These are phyloP conservation scores for Kazachstania viticola DNA, from an alignment of 805 yeast genomes.

Conservation along the genomic window DNA sequence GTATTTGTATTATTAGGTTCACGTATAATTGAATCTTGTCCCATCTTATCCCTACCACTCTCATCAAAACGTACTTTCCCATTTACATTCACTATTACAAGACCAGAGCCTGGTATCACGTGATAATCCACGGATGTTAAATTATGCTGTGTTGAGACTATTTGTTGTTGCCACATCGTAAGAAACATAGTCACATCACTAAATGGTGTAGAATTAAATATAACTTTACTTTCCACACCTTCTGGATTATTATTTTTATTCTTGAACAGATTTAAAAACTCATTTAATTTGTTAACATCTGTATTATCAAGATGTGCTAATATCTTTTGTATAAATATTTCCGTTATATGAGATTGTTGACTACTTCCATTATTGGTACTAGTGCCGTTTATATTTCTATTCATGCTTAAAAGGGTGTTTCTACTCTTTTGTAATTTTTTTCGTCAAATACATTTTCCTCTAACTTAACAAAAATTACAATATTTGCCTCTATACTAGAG, in stretches of 20 bases:
- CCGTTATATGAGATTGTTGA: constrained; percentile 19
- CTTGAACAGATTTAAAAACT: constrained; percentile 19
- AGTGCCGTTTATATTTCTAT: constrained; percentile 3
- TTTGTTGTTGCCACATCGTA: constrained; percentile 23
- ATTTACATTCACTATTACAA: constrained; percentile 37
- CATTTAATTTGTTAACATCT: constrained; percentile 21
- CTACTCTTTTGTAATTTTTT: no score
- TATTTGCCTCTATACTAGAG: no score
- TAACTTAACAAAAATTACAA: no score
- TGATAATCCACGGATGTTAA: constrained; percentile 58
- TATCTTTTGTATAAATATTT: constrained; percentile 24
- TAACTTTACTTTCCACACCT: constrained; percentile 16
- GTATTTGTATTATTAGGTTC: neutral
- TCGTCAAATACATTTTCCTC: no score
- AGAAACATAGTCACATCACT: constrained; percentile 21
- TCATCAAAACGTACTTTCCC: constrained; percentile 68
- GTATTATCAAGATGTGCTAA: constrained; percentile 26
- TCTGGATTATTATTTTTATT: neutral
- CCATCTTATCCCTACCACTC: constrained; percentile 53
- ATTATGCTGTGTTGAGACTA: constrained; percentile 44
- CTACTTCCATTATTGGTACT: no score
- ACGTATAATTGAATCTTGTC: constrained; percentile 47
- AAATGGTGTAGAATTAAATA: constrained; percentile 24
- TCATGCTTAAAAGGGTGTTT: no score
- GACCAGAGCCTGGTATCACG: constrained; percentile 52